These are phyloP conservation scores for Xanthoconium stramineum DNA, from an alignment of 768 basidiomycete genomes.

Conservation along the genomic window DNA sequence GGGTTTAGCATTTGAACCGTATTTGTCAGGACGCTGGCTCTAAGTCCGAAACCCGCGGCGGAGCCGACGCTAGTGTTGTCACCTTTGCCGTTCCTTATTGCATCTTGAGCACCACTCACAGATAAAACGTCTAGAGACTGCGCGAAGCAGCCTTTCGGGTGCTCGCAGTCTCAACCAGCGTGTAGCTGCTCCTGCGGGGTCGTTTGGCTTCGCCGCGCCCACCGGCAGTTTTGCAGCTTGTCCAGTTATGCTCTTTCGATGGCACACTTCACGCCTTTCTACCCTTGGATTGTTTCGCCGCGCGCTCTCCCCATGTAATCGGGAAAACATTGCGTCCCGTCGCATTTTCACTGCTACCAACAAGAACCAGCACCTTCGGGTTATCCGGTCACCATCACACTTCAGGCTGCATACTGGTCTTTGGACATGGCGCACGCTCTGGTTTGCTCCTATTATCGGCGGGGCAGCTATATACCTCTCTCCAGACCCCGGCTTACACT, in stretches of 20 bases:
- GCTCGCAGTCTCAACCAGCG: background rate
- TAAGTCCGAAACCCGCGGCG: no score
- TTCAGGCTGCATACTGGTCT: conserved; percentile 25
- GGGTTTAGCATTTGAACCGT: no score
- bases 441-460: conserved; percentile 56
- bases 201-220: conserved; percentile 45
- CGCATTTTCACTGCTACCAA: conserved; percentile 22
- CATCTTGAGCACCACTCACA: no score
- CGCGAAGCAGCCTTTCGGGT: conserved; percentile 4
- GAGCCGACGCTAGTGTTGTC: no score
- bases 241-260: conserved; percentile 26
- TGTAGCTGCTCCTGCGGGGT: conserved; percentile 44
- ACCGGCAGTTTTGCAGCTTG: conserved; percentile 36
- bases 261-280: conserved; percentile 23
- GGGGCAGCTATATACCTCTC: conserved; percentile 50
- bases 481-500: conserved; percentile 40
- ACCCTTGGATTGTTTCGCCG: conserved; percentile 24
- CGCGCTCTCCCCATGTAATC: conserved; percentile 8
- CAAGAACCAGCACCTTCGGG: conserved; percentile 3
- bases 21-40: no score
- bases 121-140: conserved; percentile 18
- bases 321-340: conserved; percentile 7
- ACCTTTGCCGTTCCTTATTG: no score
- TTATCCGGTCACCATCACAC: conserved; percentile 10
- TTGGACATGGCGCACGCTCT: conserved; percentile 34